These are phyloP conservation scores for Globisporangium spinosum DNA, from an alignment of 352 stramenopile genomes.

Conservation along the genomic window DNA sequence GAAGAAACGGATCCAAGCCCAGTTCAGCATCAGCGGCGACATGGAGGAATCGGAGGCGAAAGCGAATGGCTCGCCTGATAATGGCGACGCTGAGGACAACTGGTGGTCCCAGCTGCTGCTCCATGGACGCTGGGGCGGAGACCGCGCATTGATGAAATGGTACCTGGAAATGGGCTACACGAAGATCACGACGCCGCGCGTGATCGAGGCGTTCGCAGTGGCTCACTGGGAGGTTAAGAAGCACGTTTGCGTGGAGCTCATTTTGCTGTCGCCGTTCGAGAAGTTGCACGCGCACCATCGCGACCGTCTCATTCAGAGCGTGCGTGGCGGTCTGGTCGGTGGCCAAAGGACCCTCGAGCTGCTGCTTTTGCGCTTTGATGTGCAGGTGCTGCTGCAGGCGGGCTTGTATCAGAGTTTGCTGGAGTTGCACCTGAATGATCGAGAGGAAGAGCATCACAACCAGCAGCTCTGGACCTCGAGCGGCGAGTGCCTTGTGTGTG, in stretches of 20 bases:
- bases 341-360: slow-evolving; percentile 31
- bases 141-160: slow-evolving; percentile 39
- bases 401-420: slow-evolving; percentile 41
- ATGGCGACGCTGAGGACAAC: not conserved
- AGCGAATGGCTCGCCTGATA: slow-evolving; percentile 1
- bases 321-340: not conserved
- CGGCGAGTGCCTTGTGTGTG: slow-evolving; percentile 59
- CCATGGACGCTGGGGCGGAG: slow-evolving; percentile 41
- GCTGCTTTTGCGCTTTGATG: slow-evolving; percentile 57
- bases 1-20: slow-evolving; percentile 27
- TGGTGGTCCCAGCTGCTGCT: slow-evolving; percentile 49
- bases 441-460: not conserved
- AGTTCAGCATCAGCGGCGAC: slow-evolving; percentile 26
- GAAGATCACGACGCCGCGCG: slow-evolving; percentile 25
- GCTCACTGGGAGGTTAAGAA: slow-evolving; percentile 34
- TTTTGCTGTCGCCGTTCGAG: slow-evolving; percentile 61
- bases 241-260: slow-evolving; percentile 37
- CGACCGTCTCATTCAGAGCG: slow-evolving; percentile 25
- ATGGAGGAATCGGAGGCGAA: not conserved
- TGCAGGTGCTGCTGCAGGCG: slow-evolving; percentile 35
- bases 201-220: slow-evolving; percentile 37
- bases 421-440: slow-evolving; percentile 14
- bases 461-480: slow-evolving; percentile 47
- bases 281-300: slow-evolving; percentile 37
- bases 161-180: slow-evolving; percentile 47